Evolutionary conservation across 768 basidiomycete genomes (phyloP), one percentile per base, ranked within the genome.

Genomic region (Boletus eberwhitei): DNA sequence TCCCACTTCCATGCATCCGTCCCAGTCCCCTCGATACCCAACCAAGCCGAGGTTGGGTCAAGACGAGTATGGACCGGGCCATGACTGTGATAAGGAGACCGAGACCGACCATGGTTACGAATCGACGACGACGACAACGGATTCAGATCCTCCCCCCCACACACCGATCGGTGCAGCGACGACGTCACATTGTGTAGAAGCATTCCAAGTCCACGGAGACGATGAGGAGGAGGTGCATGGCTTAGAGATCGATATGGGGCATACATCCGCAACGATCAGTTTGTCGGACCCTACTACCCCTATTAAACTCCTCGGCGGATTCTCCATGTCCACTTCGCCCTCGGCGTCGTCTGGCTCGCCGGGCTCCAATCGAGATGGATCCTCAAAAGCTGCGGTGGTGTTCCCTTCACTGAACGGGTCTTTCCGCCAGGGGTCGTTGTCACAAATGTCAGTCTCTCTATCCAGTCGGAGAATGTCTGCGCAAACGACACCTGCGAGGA

Each of bases 91-190:
- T 4, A 62, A 53, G 45, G 65, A 68, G 31, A 52, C 54, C 0
- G 60, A 66, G 55, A 64, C 51, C 1, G 65, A 66, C 37, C 61
- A 65, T 36, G 65, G 55, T 21, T 68, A 68, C 11, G 65, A 66
- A 35, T 66, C 65, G 5, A 54, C 64, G 9, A 66, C 65, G 19
- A 68, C 65, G 1, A 68, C 59, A 3, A 66, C 65, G 8, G 64
- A 66, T 48, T 66, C 65, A 6, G 61, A 63, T 54, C 65, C 66
- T 54, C 57, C 53, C 16, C 65, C 66, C 8, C 61, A 65, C 16
- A 66, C 65, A n/a, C 65, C 65, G 16, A 34, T 65, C 42, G 61
- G 66, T 22, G 38, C 44, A 41, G 9, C 34, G 8, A 56, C 53
- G 16, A 38, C 50, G 5, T 41, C 55, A 0, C 55, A 48, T 44